Evolutionary conservation across 805 yeast species (phyloP), one percentile per base, ranked within the genome.

Genomic region (Myxozyma nipponensis): DNA sequence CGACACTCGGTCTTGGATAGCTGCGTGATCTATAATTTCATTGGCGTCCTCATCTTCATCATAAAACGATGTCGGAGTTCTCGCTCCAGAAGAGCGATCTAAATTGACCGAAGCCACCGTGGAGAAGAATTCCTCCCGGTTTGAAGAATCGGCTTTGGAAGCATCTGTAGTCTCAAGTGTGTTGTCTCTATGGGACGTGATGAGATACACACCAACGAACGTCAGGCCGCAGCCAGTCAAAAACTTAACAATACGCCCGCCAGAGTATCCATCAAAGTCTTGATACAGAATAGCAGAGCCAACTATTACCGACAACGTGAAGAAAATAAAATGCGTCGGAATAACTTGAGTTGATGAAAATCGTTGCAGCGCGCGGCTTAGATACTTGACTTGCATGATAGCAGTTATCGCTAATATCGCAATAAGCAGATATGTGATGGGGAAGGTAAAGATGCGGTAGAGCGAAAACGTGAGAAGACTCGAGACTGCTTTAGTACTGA

Each of bases 241-340:
- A 47, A 73, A 71, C n/a, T 57, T 41, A 1, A 56, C 3, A 5
- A 58, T 46, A 21, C 66, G 66, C 3, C 34, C 39, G 1, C 50
- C 10, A 4, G 67, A 47, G 34, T 62, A 62, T 39, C 65, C 60
- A 2, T 66, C 64, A 45, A 74, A 73, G 47, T 74, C 77, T 25
- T 67, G 66, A 54, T 72, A 74, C 5, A 74, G 65, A 4, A 71
- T 57, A 9, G 70, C 69, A 0, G 77, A 72, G n/a, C 76, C 76
- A 4, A 69, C 32, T 24, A 72, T 64, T 2, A 74, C 76, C 2
- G 75, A 68, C 7, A 71, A 52, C 0, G 77, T 74, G 65, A 77
- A 76, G 30, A 73, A 68, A 3, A 70, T 75, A 63, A 75, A 76
- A 57, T 76, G 79, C 35, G 75, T 68, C 0, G 81, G 80, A 6